Percentiles rank a stretch among this genome's conserved stretches.
phyloP scores from a whole-genome alignment of 441 rosid genomes.

The Caryocar brasiliense region DNA sequence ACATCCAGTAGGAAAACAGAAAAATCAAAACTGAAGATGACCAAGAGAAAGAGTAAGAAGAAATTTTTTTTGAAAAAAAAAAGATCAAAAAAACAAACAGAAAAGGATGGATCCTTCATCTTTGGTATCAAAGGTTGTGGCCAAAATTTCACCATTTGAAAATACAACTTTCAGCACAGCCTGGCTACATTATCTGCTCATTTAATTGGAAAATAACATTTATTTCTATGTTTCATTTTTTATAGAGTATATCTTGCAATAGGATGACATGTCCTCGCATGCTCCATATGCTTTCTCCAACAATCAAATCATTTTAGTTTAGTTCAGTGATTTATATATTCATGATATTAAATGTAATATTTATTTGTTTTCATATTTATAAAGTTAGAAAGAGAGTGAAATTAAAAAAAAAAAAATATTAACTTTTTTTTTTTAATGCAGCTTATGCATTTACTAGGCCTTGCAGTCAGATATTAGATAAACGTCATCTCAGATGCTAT shows the following conservation, averaged over 20 bases:
- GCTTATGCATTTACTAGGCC: too few relatives aligned
- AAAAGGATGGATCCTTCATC: background rate
- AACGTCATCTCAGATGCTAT: too few relatives aligned
- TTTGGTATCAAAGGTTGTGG: slow-evolving; percentile 5
- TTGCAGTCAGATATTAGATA: too few relatives aligned
- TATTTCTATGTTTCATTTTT: background rate
- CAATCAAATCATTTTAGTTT: too few relatives aligned
- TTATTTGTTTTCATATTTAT: too few relatives aligned
- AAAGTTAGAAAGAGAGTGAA: too few relatives aligned
- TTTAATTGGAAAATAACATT: slow-evolving; percentile 19
- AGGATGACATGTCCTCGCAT: background rate
- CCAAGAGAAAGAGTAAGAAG: background rate
- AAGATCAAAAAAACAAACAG: background rate
- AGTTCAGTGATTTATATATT: too few relatives aligned
- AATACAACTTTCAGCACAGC: slow-evolving; percentile 21
- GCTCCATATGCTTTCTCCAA: background rate
- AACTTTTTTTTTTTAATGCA: too few relatives aligned
- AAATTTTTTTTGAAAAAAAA: background rate
- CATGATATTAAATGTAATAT: too few relatives aligned
- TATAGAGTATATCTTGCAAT: background rate
- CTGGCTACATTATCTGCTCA: slow-evolving; percentile 25
- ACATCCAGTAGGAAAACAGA: background rate
- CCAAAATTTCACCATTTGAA: slow-evolving; percentile 9
- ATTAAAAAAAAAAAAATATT: too few relatives aligned
- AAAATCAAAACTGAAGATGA: background rate